A percentile compares a stretch with the other conserved stretches of the same genome.
Evolutionary conservation across 768 basidiomycete species (phyloP).

Genomic region (Boletellus ananas): DNA sequence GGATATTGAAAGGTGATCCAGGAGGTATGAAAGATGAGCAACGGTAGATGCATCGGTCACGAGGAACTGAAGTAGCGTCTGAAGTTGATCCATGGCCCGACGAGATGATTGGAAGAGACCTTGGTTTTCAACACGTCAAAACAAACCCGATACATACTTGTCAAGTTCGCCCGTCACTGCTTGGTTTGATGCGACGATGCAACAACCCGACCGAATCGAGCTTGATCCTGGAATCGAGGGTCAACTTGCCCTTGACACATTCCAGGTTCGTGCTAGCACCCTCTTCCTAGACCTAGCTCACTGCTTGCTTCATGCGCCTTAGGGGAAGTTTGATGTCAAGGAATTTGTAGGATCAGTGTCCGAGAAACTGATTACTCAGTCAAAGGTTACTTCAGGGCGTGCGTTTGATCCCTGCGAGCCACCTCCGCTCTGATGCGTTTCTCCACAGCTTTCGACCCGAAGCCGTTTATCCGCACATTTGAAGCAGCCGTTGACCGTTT

Average conservation of each 20-base stretch:
- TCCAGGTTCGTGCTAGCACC: constrained; percentile 42
- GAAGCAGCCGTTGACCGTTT: constrained; percentile 88
- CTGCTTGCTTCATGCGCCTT: constrained; percentile 25
- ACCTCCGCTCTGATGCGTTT: constrained; percentile 7
- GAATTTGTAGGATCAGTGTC: constrained; percentile 84
- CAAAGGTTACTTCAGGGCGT: constrained; percentile 82
- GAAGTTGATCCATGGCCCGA: constrained; percentile 48
- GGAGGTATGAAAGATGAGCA: constrained; percentile 53
- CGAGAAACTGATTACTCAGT: constrained; percentile 83
- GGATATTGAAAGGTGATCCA: constrained; percentile 51
- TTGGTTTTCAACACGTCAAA: constrained; percentile 32
- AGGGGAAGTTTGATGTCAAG: constrained; percentile 91
- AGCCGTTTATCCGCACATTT: constrained; percentile 89
- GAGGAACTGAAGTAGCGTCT: constrained; percentile 63
- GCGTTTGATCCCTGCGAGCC: constrained; percentile 34
- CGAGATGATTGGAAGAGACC: constrained; percentile 26
- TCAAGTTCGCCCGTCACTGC: too few relatives aligned
- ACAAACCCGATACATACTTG: constrained; percentile 13
- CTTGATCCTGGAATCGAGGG: constrained; percentile 53
- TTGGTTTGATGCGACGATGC: constrained; percentile 18
- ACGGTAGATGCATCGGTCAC: constrained; percentile 64
- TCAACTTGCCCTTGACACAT: constrained; percentile 49
- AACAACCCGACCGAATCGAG: constrained; percentile 22
- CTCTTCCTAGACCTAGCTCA: constrained; percentile 5
- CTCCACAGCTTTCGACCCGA: constrained; percentile 81